phyloP scores from a whole-genome alignment of 2,329 filamentous ascomycete genomes.

The Niveomyces coronatus region DNA sequence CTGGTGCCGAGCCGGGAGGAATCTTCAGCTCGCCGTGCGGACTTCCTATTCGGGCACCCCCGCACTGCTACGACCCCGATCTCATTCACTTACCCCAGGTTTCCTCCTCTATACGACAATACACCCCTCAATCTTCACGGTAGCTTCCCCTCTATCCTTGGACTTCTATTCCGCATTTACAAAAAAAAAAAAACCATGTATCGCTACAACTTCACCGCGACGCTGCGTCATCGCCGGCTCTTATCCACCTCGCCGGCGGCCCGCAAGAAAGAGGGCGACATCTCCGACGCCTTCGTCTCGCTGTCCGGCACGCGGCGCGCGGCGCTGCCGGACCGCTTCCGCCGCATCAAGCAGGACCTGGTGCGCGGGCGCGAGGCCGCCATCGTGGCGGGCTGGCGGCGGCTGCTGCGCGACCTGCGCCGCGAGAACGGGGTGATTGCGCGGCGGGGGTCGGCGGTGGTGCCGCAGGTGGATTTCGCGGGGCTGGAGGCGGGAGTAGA shows the following conservation, averaged over 20 bases:
- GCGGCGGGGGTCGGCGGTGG: conserved; percentile 32
- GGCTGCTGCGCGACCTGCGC: conserved; percentile 34
- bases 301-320: conserved; percentile 36
- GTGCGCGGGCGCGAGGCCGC: conserved; percentile 37
- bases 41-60: conserved; percentile 21
- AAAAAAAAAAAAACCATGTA: too few relatives aligned
- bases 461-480: conserved; percentile 42
- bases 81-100: conserved; percentile 2
- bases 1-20: too few relatives aligned
- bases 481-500: conserved; percentile 30
- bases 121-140: too few relatives aligned
- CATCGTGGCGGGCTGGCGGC: conserved; percentile 38
- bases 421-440: conserved; percentile 39
- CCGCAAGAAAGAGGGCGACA: conserved; percentile 51
- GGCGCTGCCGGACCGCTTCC: conserved; percentile 45
- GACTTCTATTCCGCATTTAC: background rate
- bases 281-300: conserved; percentile 52
- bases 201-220: too few relatives aligned
- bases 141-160: background rate
- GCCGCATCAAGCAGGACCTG: conserved; percentile 44
- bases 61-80: conserved; percentile 13
- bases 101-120: background rate
- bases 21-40: too few relatives aligned
- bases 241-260: too few relatives aligned
- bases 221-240: too few relatives aligned